Evolutionary conservation across 176 grass and related monocot species (phyloP), one percentile per base, ranked within the genome.

Genomic region (Triticum aestivum): DNA sequence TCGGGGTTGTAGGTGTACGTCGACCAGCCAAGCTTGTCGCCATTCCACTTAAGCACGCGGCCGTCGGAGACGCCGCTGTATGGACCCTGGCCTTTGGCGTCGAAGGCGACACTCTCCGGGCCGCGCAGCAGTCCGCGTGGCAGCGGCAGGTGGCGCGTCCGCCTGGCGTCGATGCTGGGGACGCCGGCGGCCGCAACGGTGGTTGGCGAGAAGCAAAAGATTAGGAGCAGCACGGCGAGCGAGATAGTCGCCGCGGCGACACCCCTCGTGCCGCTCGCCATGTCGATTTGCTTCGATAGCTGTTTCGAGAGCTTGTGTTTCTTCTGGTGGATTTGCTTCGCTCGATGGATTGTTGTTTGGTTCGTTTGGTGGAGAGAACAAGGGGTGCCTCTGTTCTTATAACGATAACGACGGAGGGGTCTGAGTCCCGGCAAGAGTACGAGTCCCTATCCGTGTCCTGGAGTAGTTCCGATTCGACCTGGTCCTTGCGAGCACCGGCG

Each of bases 1-100:
- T n/a, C 39, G n/a, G 70, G 70, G 70, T 11, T 45, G 39, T 73
- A 27, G 11, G n/a, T 2, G 70, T 73, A 73, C 8, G 70, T 73
- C 11, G 39, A 26, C 70, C 70, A 73, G 2, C 70, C 70, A 21
- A 73, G 1, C 4, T 2, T n/a, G 70, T 73, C n/a, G 39, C 70
- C 70, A 11, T 45, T 73, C 70, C 70, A 73, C n/a, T 24, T 73
- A 2, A 73, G 70, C 1, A 73, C 39, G 70, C 70, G 70, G 37
- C 70, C 70, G 70, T 73, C 39, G n/a, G 70, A 73, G 21, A 73
- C 70, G 39, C 70, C 70, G 70, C 70, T 73, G 70, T 73, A 73
- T 0, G 70, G 70, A 1, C 70, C 70, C 0, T 45, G n/a, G 1
- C 70, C 70, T 11, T 45, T 42, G 70, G 21, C n/a, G 39, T 73